phyloP scores from a whole-genome alignment of 2,329 filamentous ascomycete genomes.

The Lachnellula occidentalis region DNA sequence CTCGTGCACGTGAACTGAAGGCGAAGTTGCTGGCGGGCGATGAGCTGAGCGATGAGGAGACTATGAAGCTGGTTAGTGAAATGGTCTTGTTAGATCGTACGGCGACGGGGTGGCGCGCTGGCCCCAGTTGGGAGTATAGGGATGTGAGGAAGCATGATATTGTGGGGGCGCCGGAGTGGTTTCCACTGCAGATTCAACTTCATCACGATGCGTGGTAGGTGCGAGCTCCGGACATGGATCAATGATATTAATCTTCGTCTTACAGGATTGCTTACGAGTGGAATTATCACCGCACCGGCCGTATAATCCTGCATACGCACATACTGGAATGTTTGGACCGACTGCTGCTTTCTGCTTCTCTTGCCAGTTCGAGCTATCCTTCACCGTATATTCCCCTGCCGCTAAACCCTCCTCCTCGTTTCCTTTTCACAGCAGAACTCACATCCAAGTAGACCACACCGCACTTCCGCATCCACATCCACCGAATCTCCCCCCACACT shows the following conservation, averaged over 20 bases:
- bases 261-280: conserved; percentile 37
- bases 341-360: neutral
- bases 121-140: neutral
- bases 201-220: neutral
- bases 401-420: no score
- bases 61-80: neutral
- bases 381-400: no score
- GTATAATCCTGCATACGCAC: conserved; percentile 35
- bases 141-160: neutral
- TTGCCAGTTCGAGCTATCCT: neutral
- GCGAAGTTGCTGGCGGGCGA: neutral
- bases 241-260: neutral
- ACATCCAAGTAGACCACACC: neutral
- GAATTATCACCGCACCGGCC: conserved; percentile 36
- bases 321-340: conserved; percentile 27
- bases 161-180: neutral
- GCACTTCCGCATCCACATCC: neutral
- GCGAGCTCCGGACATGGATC: neutral
- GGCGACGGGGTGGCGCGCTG: neutral
- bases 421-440: no score
- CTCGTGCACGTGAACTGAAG: neutral
- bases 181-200: neutral
- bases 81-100: neutral
- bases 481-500: neutral
- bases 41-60: neutral